Evolutionary conservation across 768 basidiomycete genomes (phyloP).

Genomic region (Ramaria sp.): DNA sequence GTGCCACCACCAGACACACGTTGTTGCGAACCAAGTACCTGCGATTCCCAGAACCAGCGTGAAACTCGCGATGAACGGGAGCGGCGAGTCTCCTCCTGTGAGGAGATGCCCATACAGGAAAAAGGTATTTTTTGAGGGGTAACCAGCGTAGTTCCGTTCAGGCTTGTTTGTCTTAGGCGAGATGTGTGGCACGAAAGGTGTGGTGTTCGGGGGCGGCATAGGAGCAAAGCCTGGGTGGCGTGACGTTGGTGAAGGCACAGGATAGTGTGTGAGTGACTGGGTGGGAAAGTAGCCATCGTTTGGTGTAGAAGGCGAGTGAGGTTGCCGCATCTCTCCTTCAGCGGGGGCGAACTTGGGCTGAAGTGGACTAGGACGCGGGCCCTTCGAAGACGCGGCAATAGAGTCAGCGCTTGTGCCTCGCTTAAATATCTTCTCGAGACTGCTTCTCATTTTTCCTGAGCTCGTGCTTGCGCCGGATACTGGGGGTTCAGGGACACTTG

Average conservation of each 20-base stretch:
- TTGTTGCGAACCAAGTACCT: slow-evolving; percentile 81
- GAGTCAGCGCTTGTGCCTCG: slow-evolving; percentile 27
- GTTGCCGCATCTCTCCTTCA: slow-evolving; percentile 13
- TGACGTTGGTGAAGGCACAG: slow-evolving; percentile 15
- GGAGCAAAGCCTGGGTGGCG: background rate
- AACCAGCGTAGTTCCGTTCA: slow-evolving; percentile 48
- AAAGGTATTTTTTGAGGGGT: slow-evolving; percentile 70
- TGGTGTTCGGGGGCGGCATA: slow-evolving; percentile 6
- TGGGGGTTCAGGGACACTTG: background rate
- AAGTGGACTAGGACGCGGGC: slow-evolving; percentile 13
- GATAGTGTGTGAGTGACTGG: slow-evolving; percentile 16
- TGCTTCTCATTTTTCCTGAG: slow-evolving; percentile 34
- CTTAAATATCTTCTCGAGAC: slow-evolving; percentile 52
- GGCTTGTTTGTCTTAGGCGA: slow-evolving; percentile 29
- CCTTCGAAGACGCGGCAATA: slow-evolving; percentile 13
- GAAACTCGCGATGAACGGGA: slow-evolving; percentile 66
- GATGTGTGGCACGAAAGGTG: slow-evolving; percentile 21
- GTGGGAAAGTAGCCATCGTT: slow-evolving; percentile 11
- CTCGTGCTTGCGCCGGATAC: slow-evolving; percentile 10
- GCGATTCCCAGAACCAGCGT: slow-evolving; percentile 53
- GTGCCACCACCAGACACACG: slow-evolving; percentile 83
- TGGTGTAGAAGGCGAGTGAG: slow-evolving; percentile 12
- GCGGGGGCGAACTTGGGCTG: slow-evolving; percentile 16
- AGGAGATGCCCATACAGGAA: slow-evolving; percentile 62
- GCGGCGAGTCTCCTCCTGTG: slow-evolving; percentile 78